Conservation (phyloP, 257 asterid genomes). For the Euphrasia confusa region DNA sequence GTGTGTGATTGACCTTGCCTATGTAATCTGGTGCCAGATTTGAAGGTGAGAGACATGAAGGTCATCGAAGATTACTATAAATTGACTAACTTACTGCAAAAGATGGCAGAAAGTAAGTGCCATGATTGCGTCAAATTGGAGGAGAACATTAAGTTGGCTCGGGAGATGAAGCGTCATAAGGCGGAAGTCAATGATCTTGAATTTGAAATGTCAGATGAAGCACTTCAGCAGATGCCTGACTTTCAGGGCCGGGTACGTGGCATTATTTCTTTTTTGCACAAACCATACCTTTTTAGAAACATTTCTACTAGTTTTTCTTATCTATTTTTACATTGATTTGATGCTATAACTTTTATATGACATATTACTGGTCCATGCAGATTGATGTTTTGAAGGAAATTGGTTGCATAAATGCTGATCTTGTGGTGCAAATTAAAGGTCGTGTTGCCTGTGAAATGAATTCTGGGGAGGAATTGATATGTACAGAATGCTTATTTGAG, state of each 20-base stretch:
- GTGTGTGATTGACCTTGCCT: slow-evolving; percentile 21
- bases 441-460: slow-evolving; percentile 99
- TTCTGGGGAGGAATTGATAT: slow-evolving; percentile 96
- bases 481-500: slow-evolving; percentile 97
- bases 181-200: slow-evolving; percentile 73
- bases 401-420: slow-evolving; percentile 88
- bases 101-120: slow-evolving; percentile 86
- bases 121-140: slow-evolving; percentile 84
- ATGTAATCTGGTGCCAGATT: slow-evolving; percentile 47
- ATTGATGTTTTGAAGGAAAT: slow-evolving; percentile 87
- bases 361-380: slow-evolving; percentile 43
- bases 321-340: slow-evolving; percentile 7
- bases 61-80: slow-evolving; percentile 61
- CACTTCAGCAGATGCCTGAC: slow-evolving; percentile 98
- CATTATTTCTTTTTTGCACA: slow-evolving; percentile 11
- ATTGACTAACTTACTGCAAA: slow-evolving; percentile 68
- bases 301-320: not conserved
- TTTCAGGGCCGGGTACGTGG: slow-evolving; percentile 94
- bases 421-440: slow-evolving; percentile 94
- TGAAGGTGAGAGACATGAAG: slow-evolving; percentile 69
- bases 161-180: slow-evolving; percentile 51
- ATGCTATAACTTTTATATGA: slow-evolving; percentile 25
- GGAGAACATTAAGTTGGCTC: slow-evolving; percentile 74
- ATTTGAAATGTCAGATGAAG: slow-evolving; percentile 97
- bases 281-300: not conserved